Base-by-base conservation (phyloP, 805 yeast genomes). In the Ogataea corticis region DNA sequence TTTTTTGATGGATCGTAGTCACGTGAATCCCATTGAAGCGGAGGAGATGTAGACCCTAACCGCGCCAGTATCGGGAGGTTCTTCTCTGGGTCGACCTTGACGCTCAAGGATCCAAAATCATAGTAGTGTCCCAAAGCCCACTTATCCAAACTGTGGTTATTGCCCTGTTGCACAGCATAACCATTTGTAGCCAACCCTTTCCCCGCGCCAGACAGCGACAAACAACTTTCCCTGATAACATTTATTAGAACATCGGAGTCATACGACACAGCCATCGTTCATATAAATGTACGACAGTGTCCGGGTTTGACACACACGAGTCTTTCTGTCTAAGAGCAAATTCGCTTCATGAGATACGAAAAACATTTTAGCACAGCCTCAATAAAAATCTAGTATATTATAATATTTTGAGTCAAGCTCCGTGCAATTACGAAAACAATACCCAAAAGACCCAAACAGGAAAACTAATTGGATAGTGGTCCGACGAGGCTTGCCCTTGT, bases 201-300 rank as follows among this genome's bases (percentile, higher is more conserved):
- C 4, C 29, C n/a, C 21, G 16, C 33, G 13, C 25, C 47, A 3
- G 39, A 15, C 13, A 46, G 10, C 13, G 41, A n/a, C 1, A 41
- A 23, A 23, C 49, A 49, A 21, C 41, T 44, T 38, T 50, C 51
- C 27, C 57, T 38, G 6, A 52, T 45, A n/a, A 42, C 28, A 36
- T 54, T 48, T 2, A 71, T 48, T 40, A 70, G 42, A 15, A 61
- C 63, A 15, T 59, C 48, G 7, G 61, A 57, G 28, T 67, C 71
- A 18, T 63, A 57, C 4, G 73, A 71, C 40, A 70, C 64, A 21
- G 25, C 25, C 25, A 21, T 21, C 7, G 9, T 21, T 5, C 25
- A n/a, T n/a, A n/a, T n/a, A n/a, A n/a, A n/a, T n/a, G n/a, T n/a
- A n/a, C 21, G 74, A 68, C 76, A 71, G 70, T 7, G 7, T 15